Base-by-base conservation (phyloP, 2,329 filamentous ascomycete species). In the Fusarium sp. region DNA sequence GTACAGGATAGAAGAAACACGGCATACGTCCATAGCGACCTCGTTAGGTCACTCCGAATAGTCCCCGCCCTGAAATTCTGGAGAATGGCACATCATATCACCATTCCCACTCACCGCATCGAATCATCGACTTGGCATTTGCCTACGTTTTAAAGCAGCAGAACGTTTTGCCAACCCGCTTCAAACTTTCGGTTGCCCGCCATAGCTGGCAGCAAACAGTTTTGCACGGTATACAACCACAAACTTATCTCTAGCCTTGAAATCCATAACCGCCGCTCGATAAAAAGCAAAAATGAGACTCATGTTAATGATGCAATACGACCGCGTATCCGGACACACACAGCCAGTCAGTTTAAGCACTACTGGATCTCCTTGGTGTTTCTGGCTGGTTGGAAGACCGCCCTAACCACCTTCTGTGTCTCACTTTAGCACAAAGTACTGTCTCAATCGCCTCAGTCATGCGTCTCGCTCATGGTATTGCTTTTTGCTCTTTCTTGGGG, bases 231-330 rank as follows among this genome's bases (percentile, higher is more conserved):
- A 23, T 49, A 49, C 18, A 48, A 15, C 31, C 27, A n/a, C 36
- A 50, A 21, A 48, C 45, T 25, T 58, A 51, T 51, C 45, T 62
- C 31, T 47, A 43, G 58, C 58, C 64, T 55, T 58, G 37, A 36
- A 58, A 52, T 60, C 42, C 55, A 52, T 60, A 56, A 57, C 62
- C 59, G 23, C 59, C 51, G 51, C 59, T 29, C 52, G 45, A 49
- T 40, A 58, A 58, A 62, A 40, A 69, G 56, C 46, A 61, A 72
- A 70, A 68, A 60, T 60, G 43, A 59, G 41, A 47, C 35, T 60
- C 57, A 36, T 39, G 36, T 33, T 49, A 35, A 74, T 74, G 67
- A 73, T 74, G 71, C 66, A 71, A 72, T 72, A 46, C 54, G 47
- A 43, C 60, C 23, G 51, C 45, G 59, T 62, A 58, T 43, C 66